Base-by-base conservation (phyloP, 2,329 filamentous ascomycete species). In the Talaromyces funiculosus region DNA sequence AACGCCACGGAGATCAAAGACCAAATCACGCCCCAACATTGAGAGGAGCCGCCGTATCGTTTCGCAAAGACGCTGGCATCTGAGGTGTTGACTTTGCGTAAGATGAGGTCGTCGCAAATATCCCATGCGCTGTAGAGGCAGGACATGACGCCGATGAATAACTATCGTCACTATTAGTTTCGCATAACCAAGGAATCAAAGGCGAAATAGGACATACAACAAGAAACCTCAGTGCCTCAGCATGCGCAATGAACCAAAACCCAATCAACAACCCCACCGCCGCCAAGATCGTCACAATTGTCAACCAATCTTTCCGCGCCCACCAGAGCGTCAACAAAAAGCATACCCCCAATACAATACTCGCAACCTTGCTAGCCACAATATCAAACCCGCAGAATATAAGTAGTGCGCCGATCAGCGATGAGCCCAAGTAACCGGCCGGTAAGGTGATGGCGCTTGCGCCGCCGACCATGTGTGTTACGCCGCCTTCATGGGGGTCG, bases 91-190 rank as follows among this genome's bases (percentile, higher is more conserved):
- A 92, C 88, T 75, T 92, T 92, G 61, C 89, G 83, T 4, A 92
- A 77, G 65, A 93, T 91, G 33, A 92, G 78, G 66, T 93, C 89
- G 69, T 93, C 89, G 73, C 88, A 92, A 66, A 92, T 92, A 77
- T 92, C 89, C 89, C 89, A 92, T 4, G 90, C 88, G 65, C 86
- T 90, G 73, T 92, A 92, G 1, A 92, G 81, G 1, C 85, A 87
- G 6, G 85, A 89, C 89, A 92, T 92, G 67, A 92, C 89, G 43
- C 89, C 89, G 63, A 92, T 90, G 68, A 92, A 92, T 29, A 92
- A 33, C 31, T 33, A 33, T 7, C 31, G 31, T 1, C 31, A 6
- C 31, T 33, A 33, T 33, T 33, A 33, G 31, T 12, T 12, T 12
- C 31, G 31, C 31, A 33, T 2, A 12, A 22, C 38, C 12, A 16